These are phyloP conservation scores for Rhodamnia argentea DNA, from an alignment of 345 rosid species.

Conservation along the genomic window DNA sequence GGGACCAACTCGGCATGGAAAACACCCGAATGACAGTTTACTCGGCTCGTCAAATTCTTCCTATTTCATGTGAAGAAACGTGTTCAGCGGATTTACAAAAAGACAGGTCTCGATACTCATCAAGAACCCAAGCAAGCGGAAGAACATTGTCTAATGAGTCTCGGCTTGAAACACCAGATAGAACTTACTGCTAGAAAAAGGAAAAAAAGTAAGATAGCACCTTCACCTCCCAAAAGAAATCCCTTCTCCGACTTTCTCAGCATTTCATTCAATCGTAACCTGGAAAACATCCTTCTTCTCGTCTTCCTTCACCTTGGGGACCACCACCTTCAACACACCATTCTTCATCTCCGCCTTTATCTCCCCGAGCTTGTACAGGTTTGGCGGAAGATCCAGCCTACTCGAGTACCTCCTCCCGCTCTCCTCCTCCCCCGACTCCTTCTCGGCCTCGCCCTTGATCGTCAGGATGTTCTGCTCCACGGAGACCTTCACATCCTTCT, in stretches of 20 bases:
- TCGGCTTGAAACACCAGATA: neutral
- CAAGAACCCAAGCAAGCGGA: neutral
- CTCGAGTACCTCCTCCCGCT: constrained; percentile 33
- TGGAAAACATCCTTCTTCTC: constrained; percentile 39
- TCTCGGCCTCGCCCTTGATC: constrained; percentile 44
- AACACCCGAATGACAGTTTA: neutral
- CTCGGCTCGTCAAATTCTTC: neutral
- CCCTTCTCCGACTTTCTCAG: neutral
- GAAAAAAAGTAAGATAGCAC: neutral
- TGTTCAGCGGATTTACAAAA: neutral
- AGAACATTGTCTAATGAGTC: neutral
- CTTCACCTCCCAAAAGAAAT: neutral
- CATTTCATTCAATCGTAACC: constrained; percentile 26
- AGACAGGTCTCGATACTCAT: neutral
- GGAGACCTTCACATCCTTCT: constrained; percentile 24
- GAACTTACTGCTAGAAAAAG: too few species aligned
- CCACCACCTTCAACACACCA: constrained; percentile 62
- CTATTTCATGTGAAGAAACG: neutral
- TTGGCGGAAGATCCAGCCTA: constrained; percentile 32
- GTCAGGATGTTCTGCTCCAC: constrained; percentile 51
- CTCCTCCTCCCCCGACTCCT: too few species aligned
- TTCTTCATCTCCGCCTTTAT: constrained; percentile 90
- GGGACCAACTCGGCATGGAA: neutral
- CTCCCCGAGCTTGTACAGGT: constrained; percentile 27
- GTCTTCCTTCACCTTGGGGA: constrained; percentile 68